Conservation (phyloP, 805 yeast genomes). For the Ogataea dorogensis region DNA sequence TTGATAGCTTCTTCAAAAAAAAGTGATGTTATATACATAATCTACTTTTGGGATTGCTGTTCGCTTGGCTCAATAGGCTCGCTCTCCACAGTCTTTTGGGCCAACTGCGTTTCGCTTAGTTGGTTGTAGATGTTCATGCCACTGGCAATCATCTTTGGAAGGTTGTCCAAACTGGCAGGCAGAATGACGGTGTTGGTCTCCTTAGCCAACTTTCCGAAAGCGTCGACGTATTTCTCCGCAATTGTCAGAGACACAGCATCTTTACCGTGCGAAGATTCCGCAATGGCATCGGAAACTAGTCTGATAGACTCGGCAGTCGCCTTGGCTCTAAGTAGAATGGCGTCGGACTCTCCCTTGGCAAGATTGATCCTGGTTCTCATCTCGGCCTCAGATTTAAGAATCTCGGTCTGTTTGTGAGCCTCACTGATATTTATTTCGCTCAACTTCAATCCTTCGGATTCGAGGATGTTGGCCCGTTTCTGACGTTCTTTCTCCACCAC, state of each 20-base stretch:
- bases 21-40: constrained; percentile 6
- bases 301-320: constrained; percentile 75
- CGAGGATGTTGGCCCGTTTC: constrained; percentile 83
- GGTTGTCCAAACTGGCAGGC: constrained; percentile 73
- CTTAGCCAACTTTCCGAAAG: constrained; percentile 79
- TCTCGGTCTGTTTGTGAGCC: constrained; percentile 69
- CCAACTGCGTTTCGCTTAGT: constrained; percentile 35
- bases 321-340: constrained; percentile 59
- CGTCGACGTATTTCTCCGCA: constrained; percentile 80
- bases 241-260: constrained; percentile 78
- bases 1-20: constrained; percentile 64
- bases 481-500: constrained; percentile 86
- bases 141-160: constrained; percentile 71
- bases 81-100: constrained; percentile 21
- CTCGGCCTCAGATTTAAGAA: constrained; percentile 73
- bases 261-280: constrained; percentile 63
- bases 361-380: constrained; percentile 60
- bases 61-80: too few relatives aligned
- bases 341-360: constrained; percentile 75
- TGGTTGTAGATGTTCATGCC: constrained; percentile 70
- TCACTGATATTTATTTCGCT: constrained; percentile 80
- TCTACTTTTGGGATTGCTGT: too few relatives aligned
- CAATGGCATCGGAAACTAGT: constrained; percentile 63
- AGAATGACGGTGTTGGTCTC: constrained; percentile 75
- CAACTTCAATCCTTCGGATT: constrained; percentile 81